Base-by-base conservation (phyloP, 2,329 filamentous ascomycete species). In the Rhinocladiella similis region DNA sequence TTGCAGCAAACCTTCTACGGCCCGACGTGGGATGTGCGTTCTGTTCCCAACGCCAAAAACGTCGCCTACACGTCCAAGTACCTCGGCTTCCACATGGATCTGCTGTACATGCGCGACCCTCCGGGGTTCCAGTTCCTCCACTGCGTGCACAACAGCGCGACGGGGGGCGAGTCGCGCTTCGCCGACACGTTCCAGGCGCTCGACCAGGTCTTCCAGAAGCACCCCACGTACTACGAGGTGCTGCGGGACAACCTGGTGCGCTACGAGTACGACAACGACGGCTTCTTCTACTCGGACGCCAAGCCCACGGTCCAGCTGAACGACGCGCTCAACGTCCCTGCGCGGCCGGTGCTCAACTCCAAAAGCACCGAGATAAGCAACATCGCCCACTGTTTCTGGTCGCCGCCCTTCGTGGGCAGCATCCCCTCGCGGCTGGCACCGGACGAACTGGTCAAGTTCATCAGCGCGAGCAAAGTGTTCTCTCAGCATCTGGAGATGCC, bases 1-100 rank as follows among this genome's bases (percentile, higher is more conserved):
- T 75, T 97, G 22, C 88, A 91, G 67, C 86, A 91, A 65, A 94
- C 92, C 6, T 94, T 97, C 69, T 97, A 97, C 72, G 94, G 94
- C 41, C 79, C 81, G 64, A 96, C 91, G 0, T 97, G 92, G 85
- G 89, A 97, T 72, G 93, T 97, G 12, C 83, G 85, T 52, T 90
- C 87, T 3, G 88, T 95, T 51, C 87, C 88, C 1, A 72, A 90
- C 53, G 90, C 92, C 20, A 91, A 93, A 69, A 97, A 97, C 69
- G 89, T 97, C 3, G 93, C 94, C 9, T 91, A 97, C 74, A 97
- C 93, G 1, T 87, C 83, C 67, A 81, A 87, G 47, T 87, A 86
- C 67, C 84, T 97, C 1, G 90, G 89, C 14, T 85, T 97, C 47
- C 94, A 99, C 75, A 94, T 96, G 83, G 94, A 97, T 70, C 81